Base-by-base conservation (phyloP, 495 filamentous ascomycete species). In the Hypomontagnella submonticulosa region DNA sequence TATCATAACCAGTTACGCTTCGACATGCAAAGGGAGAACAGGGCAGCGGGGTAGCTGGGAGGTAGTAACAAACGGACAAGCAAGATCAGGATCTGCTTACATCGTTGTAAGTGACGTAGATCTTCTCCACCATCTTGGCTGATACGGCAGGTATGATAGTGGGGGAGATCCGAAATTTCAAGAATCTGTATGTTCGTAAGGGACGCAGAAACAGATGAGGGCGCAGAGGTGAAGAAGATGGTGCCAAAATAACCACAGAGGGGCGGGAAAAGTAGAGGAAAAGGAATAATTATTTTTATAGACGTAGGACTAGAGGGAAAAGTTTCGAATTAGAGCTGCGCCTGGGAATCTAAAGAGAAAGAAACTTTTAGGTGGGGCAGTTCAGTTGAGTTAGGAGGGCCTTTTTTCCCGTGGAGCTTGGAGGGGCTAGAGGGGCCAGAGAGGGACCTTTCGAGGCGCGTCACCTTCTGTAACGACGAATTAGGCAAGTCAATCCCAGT, bases 71-170 rank as follows among this genome's bases (percentile, higher is more conserved):
- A 33, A 18, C 13, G 41, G 16, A 46, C 46, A 36, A 48, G 37
- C 19, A 40, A 56, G 42, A 71, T 42, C 40, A 49, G 49, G 65
- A 62, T 63, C 52, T 62, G 49, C 84, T 75, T 82, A 93, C 92
- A 88, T 97, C 86, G 76, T 97, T 97, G 76, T 97, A 97, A 58
- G 93, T 96, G 75, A 97, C 88, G 78, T 97, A 97, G 71, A 93
- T 76, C 75, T 97, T 97, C 76, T 94, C 84, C 51, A 92, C 85
- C 90, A 97, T 96, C 43, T 71, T 76, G 72, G 44, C 57, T 77
- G 19, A 51, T 49, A 8, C 46, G 43, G 51, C 41, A 47, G 50
- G 49, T 55, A 16, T 20, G 37, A 53, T 42, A 12, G 50, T 61
- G 38, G 58, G 46, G 54, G 30, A 36, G 42, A 44, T 44, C n/a